These are phyloP conservation scores for Trichomonas tenax DNA, from an alignment of 208 protist species.

Conservation along the genomic window DNA sequence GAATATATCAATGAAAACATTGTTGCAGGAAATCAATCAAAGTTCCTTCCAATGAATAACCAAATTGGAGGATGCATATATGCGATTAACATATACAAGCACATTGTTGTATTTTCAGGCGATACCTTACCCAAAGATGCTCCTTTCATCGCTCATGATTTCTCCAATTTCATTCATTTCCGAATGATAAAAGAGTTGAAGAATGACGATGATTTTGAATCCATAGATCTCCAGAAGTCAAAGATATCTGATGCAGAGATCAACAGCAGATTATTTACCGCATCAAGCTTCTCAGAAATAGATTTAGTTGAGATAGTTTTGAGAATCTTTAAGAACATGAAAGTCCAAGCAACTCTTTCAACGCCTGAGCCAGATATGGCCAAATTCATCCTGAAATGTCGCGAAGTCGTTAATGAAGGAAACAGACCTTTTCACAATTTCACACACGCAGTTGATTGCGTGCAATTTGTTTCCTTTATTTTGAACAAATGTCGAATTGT, in stretches of 20 bases:
- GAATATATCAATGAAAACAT: not conserved
- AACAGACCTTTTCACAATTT: not conserved
- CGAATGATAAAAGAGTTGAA: not conserved
- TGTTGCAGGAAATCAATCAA: not conserved
- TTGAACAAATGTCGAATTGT: not conserved
- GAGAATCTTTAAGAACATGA: not conserved
- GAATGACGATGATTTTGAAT: not conserved
- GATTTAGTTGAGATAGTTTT: not conserved
- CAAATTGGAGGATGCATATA: not conserved
- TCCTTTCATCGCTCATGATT: not conserved
- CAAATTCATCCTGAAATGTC: not conserved
- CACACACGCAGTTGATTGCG: not conserved
- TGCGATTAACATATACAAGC: not conserved
- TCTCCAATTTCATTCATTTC: not conserved
- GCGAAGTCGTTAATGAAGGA: not conserved
- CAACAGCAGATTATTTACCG: not conserved
- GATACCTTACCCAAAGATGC: not conserved
- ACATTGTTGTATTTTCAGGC: not conserved
- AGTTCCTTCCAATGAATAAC: not conserved
- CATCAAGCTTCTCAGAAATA: not conserved
- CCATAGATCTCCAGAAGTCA: not conserved
- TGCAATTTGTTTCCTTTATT: not conserved
- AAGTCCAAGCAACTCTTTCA: not conserved
- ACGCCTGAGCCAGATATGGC: not conserved
- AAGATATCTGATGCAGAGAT: not conserved